A percentile compares a stretch with the other conserved stretches of the same genome.
These are phyloP conservation scores for Anisodus acutangulus DNA, from an alignment of 257 asterid genomes.

Conservation along the genomic window DNA sequence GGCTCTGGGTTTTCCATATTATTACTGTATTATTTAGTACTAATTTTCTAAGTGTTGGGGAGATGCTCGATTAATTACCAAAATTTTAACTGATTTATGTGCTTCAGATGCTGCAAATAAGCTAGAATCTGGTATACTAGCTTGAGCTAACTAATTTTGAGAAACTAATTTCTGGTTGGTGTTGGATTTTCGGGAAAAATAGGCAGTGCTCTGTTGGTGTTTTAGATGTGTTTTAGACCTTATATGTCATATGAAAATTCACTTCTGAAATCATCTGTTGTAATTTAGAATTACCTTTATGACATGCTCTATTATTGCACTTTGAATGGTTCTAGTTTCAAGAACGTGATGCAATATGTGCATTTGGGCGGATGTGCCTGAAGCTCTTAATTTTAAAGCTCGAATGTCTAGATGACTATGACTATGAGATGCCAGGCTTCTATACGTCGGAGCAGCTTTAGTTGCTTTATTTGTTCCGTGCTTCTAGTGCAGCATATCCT, in stretches of 20 bases:
- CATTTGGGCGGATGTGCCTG: not conserved
- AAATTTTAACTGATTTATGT: no score
- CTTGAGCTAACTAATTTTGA: not conserved
- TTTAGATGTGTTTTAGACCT: not conserved
- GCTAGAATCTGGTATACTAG: not conserved
- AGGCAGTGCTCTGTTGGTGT: not conserved
- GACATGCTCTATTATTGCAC: not conserved
- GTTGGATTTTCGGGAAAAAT: not conserved
- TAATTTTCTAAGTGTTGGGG: no score
- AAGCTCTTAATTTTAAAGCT: not conserved
- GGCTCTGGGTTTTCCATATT: no score
- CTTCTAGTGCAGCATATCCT: no score
- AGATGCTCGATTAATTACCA: no score
- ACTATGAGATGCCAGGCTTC: no score
- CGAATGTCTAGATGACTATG: not conserved
- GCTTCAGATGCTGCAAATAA: no score
- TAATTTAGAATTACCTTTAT: no score
- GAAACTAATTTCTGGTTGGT: not conserved
- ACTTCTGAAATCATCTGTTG: no score
- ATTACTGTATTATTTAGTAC: no score
- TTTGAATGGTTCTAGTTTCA: not conserved
- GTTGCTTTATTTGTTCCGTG: no score
- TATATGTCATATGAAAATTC: not conserved
- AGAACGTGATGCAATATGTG: not conserved
- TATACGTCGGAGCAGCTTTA: no score